Evolutionary conservation across 2,329 filamentous ascomycete genomes (phyloP).

Genomic region (Paracorniculantispora psalliotae): DNA sequence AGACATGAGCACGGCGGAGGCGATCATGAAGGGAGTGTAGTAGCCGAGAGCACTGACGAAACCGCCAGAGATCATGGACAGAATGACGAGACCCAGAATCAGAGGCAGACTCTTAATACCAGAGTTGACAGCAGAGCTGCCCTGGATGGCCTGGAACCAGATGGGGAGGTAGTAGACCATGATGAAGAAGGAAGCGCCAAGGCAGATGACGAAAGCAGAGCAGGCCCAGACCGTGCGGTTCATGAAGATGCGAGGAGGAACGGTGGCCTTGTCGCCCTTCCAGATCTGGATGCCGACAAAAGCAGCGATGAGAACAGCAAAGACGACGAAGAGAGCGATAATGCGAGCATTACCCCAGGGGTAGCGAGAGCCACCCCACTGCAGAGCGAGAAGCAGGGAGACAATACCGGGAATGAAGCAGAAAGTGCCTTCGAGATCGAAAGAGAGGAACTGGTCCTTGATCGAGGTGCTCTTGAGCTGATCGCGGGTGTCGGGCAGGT

Average conservation of each 20-base stretch:
- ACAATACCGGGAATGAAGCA: constrained; percentile 23
- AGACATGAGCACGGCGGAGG: constrained; percentile 22
- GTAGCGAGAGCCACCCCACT: constrained; percentile 36
- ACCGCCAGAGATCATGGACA: constrained; percentile 2
- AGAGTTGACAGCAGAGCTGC: constrained; percentile 15
- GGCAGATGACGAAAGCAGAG: constrained; percentile 22
- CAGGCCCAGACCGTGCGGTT: constrained; percentile 35
- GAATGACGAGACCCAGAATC: constrained; percentile 19
- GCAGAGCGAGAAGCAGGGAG: constrained; percentile 41
- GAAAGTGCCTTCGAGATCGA: constrained; percentile 39
- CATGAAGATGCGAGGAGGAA: constrained; percentile 36
- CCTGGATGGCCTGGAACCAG: constrained; percentile 41
- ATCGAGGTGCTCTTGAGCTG: constrained; percentile 20
- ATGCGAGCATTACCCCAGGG: constrained; percentile 28
- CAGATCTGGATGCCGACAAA: constrained; percentile 26
- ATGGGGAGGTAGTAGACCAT: constrained; percentile 41
- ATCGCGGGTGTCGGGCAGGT: constrained; percentile 13
- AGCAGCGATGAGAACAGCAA: constrained; percentile 15
- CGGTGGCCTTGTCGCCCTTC: constrained; percentile 32
- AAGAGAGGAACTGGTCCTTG: constrained; percentile 33
- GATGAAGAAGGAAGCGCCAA: constrained; percentile 23
- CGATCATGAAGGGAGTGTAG: constrained; percentile 28
- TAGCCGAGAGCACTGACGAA: constrained; percentile 6
- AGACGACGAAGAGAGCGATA: constrained; percentile 40
- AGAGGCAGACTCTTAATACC: constrained; percentile 16